Conservation (phyloP, 495 filamentous ascomycete genomes). For the Elaphomyces granulatus region DNA sequence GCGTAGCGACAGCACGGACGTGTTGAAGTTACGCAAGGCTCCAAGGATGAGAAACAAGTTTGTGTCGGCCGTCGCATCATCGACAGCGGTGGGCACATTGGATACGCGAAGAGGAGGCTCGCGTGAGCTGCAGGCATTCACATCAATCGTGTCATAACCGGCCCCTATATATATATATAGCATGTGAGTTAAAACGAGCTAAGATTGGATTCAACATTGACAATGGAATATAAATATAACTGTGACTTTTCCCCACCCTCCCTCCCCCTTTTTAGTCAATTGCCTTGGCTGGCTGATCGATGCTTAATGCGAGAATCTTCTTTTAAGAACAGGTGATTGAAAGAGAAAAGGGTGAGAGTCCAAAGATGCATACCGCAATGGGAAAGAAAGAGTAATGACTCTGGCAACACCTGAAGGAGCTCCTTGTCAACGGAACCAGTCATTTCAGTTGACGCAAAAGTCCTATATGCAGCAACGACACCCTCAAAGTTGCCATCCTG, state of each 20-base stretch:
- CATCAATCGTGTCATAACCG: conserved; percentile 69
- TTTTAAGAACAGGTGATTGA: background rate
- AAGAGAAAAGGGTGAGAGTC: background rate
- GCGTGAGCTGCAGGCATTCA: conserved; percentile 51
- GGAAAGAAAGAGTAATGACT: conserved; percentile 36
- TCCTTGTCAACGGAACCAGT: conserved; percentile 60
- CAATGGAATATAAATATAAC: too few relatives aligned
- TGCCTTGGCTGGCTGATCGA: too few relatives aligned
- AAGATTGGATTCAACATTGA: too few relatives aligned
- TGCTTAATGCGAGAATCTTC: background rate
- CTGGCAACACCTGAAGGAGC: conserved; percentile 44
- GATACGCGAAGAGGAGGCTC: conserved; percentile 48
- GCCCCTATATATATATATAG: conserved; percentile 32
- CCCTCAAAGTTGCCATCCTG: conserved; percentile 51
- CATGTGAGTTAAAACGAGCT: too few relatives aligned
- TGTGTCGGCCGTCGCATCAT: conserved; percentile 69
- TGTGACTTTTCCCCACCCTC: too few relatives aligned
- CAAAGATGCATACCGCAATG: conserved; percentile 33
- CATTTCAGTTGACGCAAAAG: conserved; percentile 48
- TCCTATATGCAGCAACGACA: conserved; percentile 58
- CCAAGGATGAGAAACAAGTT: conserved; percentile 67
- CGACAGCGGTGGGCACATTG: conserved; percentile 66
- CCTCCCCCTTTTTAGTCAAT: background rate
- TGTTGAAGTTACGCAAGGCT: conserved; percentile 56
- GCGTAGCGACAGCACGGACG: conserved; percentile 45